Conservation (phyloP, 2,329 filamentous ascomycete species). For the Neofusicoccum ribis region DNA sequence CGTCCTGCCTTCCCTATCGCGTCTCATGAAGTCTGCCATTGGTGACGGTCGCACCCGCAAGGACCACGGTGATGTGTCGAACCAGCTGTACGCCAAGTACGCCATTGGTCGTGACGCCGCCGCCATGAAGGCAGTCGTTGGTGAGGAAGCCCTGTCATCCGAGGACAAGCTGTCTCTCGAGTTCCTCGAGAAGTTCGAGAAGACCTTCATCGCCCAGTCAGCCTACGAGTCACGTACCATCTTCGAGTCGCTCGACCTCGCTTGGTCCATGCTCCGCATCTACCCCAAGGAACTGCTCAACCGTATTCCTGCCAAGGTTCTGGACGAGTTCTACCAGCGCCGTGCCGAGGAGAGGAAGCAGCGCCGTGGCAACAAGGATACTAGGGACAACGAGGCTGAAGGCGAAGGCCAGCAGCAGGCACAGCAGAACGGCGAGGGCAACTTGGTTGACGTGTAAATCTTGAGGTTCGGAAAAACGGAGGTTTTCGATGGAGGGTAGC, state of each 20-base stretch:
- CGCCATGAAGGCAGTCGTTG: slow-evolving; percentile 98
- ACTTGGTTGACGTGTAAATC: slow-evolving; percentile 19
- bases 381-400: slow-evolving; percentile 42
- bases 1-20: slow-evolving; percentile 93
- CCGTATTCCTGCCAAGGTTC: slow-evolving; percentile 62
- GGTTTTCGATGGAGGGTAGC: background rate
- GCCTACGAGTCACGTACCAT: slow-evolving; percentile 90
- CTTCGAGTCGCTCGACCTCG: slow-evolving; percentile 90
- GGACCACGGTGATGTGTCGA: slow-evolving; percentile 97
- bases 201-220: slow-evolving; percentile 88
- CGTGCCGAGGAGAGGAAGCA: slow-evolving; percentile 34
- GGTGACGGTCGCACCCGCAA: slow-evolving; percentile 95
- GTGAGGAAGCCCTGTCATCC: slow-evolving; percentile 90
- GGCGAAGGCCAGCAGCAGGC: slow-evolving; percentile 21
- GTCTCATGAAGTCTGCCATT: slow-evolving; percentile 99
- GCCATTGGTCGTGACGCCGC: slow-evolving; percentile 98
- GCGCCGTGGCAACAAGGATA: slow-evolving; percentile 46
- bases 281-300: slow-evolving; percentile 98
- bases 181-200: slow-evolving; percentile 98
- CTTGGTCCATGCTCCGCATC: slow-evolving; percentile 94
- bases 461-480: background rate
- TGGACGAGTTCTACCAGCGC: slow-evolving; percentile 54
- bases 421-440: slow-evolving; percentile 7
- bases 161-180: slow-evolving; percentile 98
- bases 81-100: slow-evolving; percentile 99